These are phyloP conservation scores for Phytophthora macrochlamydospora DNA, from an alignment of 352 stramenopile species.

Conservation along the genomic window DNA sequence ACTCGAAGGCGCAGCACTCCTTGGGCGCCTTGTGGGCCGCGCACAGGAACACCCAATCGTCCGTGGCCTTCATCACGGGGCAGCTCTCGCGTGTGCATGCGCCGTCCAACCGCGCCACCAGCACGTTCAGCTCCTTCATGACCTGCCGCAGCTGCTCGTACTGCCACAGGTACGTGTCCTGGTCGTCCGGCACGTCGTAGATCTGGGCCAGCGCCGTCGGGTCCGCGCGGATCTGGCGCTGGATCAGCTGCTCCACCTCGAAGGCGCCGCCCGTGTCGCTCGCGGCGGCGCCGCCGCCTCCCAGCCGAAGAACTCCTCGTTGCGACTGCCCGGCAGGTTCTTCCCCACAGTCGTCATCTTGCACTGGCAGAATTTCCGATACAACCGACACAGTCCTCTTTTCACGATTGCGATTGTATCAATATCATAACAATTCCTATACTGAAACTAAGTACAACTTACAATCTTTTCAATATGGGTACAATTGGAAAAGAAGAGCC, in stretches of 20 bases:
- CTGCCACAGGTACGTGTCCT: slow-evolving; percentile 87
- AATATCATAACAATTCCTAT: no score
- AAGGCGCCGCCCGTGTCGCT: slow-evolving; percentile 59
- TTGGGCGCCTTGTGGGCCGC: slow-evolving; percentile 82
- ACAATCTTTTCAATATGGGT: no score
- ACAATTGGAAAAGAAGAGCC: no score
- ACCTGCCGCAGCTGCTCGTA: slow-evolving; percentile 86
- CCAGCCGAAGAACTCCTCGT: slow-evolving; percentile 85
- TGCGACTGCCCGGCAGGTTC: slow-evolving; percentile 75
- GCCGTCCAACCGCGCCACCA: slow-evolving; percentile 69
- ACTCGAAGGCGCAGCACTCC: slow-evolving; percentile 87
- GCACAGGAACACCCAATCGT: slow-evolving; percentile 88
- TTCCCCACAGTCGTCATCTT: slow-evolving; percentile 61
- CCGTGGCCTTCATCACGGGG: slow-evolving; percentile 83
- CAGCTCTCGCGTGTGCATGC: slow-evolving; percentile 75
- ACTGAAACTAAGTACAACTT: no score
- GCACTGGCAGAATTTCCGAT: no score
- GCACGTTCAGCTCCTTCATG: slow-evolving; percentile 84
- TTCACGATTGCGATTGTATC: no score
- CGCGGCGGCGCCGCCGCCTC: slow-evolving; percentile 27
- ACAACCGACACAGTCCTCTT: no score
- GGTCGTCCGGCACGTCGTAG: slow-evolving; percentile 77
- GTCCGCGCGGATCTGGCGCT: slow-evolving; percentile 67
- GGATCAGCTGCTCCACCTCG: slow-evolving; percentile 81
- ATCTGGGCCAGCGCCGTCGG: slow-evolving; percentile 62